Percentiles rank a stretch among this genome's conserved stretches.
phyloP scores from a whole-genome alignment of 2,329 filamentous ascomycete species.

The Grosmannia clavigera region DNA sequence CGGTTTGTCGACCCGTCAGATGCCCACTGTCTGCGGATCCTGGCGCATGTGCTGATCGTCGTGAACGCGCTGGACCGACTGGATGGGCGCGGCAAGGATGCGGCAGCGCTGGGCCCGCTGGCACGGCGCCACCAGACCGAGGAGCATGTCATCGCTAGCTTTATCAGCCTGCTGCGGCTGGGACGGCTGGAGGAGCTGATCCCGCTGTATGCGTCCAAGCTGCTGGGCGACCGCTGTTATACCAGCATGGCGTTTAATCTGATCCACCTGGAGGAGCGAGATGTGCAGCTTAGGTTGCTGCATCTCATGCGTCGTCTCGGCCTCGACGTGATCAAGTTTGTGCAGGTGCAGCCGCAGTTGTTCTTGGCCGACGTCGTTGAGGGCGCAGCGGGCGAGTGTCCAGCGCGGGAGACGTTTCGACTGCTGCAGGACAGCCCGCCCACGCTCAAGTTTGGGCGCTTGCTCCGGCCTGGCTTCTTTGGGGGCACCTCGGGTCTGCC shows the following conservation, averaged over 20 bases:
- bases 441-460: slow-evolving; percentile 45
- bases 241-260: slow-evolving; percentile 65
- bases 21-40: slow-evolving; percentile 52
- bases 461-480: slow-evolving; percentile 61
- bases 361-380: slow-evolving; percentile 36
- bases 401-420: slow-evolving; percentile 33
- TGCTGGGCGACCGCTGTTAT: slow-evolving; percentile 52
- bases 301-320: slow-evolving; percentile 62
- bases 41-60: slow-evolving; percentile 54
- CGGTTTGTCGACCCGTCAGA: slow-evolving; percentile 41
- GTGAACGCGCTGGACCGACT: slow-evolving; percentile 51
- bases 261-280: slow-evolving; percentile 54
- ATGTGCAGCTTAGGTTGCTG: slow-evolving; percentile 56
- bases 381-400: slow-evolving; percentile 18
- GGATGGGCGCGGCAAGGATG: slow-evolving; percentile 12
- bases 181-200: slow-evolving; percentile 65
- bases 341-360: slow-evolving; percentile 52
- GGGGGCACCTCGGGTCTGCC: slow-evolving; percentile 47
- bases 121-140: slow-evolving; percentile 31
- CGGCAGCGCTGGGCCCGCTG: slow-evolving; percentile 25
- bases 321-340: slow-evolving; percentile 60
- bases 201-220: slow-evolving; percentile 75
- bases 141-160: slow-evolving; percentile 69
- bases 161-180: slow-evolving; percentile 67
- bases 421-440: slow-evolving; percentile 38